Conservation (phyloP, 202 grass and related monocot genomes). For the Musa balbisiana region DNA sequence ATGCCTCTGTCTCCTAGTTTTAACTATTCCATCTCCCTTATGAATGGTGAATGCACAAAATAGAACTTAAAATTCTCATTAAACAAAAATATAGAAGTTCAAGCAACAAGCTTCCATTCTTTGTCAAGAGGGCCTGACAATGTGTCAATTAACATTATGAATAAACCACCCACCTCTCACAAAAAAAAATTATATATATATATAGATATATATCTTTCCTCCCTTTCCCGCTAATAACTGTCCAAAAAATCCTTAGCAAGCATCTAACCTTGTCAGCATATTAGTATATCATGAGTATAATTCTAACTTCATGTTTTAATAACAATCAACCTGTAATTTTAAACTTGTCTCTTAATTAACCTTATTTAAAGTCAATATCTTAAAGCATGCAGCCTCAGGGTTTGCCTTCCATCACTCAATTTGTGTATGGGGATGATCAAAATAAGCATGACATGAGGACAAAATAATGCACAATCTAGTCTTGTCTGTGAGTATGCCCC, state of each 20-base stretch:
- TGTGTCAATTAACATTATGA: too few species aligned
- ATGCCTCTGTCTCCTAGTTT: too few species aligned
- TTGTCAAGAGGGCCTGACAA: not conserved
- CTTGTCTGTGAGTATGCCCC: not conserved
- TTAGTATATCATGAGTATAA: too few species aligned
- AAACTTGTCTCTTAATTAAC: not conserved
- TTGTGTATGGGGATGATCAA: not conserved
- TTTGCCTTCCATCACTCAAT: not conserved
- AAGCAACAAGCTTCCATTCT: not conserved
- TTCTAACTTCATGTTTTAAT: not conserved
- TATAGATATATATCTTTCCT: too few species aligned
- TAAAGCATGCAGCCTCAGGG: not conserved
- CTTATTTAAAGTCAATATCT: not conserved
- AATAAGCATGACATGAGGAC: not conserved
- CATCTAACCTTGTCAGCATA: too few species aligned
- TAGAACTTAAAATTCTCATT: too few species aligned
- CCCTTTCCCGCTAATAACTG: too few species aligned
- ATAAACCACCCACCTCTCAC: too few species aligned
- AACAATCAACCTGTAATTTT: not conserved
- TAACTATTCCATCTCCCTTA: not conserved
- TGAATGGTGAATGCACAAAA: too few species aligned
- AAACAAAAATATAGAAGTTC: not conserved
- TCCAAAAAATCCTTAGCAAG: too few species aligned
- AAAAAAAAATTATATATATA: too few species aligned
- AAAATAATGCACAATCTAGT: not conserved